Evolutionary conservation across 495 filamentous ascomycete genomes (phyloP), one percentile per base, ranked within the genome.

Genomic region (Xylaria scruposa): DNA sequence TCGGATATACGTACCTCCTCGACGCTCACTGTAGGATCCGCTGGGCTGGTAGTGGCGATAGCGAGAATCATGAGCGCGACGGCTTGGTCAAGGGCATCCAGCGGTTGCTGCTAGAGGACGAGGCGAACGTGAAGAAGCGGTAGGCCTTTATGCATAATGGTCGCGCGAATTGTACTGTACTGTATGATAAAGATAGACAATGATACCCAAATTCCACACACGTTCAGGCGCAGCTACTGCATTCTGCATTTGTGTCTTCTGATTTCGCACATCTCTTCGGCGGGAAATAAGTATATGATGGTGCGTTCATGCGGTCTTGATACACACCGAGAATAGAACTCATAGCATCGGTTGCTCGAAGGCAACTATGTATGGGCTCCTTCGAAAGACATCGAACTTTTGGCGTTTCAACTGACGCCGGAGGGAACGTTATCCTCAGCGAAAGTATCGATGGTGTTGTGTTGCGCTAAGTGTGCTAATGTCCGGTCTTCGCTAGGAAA

Each of bases 1-100:
- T 97, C 13, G 97, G 97, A 15, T 98, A 98, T 84, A 93, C 94
- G 33, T 99, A 97, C 83, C 85, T 99, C 68, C 81, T 99, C 70
- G 96, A 99, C 83, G 84, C 89, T 74, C 83, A 94, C 59, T 97
- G 93, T 82, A 91, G 88, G 82, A 98, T 99, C 71, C 88, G 96
- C 44, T 99, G 96, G 96, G 96, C 95, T 0, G 96, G 93, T 4
- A 95, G 94, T 80, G 96, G 94, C n/a, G 79, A 84, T 49, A 91
- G 92, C 17, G 86, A 90, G 58, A 84, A 81, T 5, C 86, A 84
- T 24, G 96, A 98, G 85, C 87, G 86, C 78, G 88, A 91, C 67
- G 87, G 89, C 4, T 75, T 99, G 75, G 89, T 91, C 10, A 91
- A 85, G 75, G 92, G 92, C 1, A 66, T 94, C 61, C 85, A 79